Percentiles rank a stretch among this genome's conserved stretches.
These are phyloP conservation scores for Yarrowia sp. DNA, from an alignment of 805 yeast species.

Conservation along the genomic window DNA sequence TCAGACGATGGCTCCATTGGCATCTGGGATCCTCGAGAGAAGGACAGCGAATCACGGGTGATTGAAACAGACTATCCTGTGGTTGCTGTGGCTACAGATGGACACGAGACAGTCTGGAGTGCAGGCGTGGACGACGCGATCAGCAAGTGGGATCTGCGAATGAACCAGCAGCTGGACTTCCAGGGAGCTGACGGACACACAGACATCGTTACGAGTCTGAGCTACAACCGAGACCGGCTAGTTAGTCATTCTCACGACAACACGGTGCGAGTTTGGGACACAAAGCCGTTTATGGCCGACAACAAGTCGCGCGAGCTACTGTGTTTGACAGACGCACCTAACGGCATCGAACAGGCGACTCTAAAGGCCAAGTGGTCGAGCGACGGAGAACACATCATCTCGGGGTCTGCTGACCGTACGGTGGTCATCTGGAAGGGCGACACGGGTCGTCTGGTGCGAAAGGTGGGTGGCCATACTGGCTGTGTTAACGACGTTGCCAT, in stretches of 20 bases:
- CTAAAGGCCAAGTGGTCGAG: constrained; percentile 48
- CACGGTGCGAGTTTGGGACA: constrained; percentile 55
- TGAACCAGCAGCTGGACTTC: constrained; percentile 33
- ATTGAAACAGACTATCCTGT: constrained; percentile 55
- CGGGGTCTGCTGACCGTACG: constrained; percentile 64
- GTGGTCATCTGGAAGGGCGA: constrained; percentile 60
- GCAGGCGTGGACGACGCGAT: constrained; percentile 70
- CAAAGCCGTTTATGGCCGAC: constrained; percentile 45
- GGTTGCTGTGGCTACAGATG: constrained; percentile 48
- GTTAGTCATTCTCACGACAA: constrained; percentile 58
- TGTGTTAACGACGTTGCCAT: constrained; percentile 60
- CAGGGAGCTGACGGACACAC: constrained; percentile 50
- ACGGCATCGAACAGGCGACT: constrained; percentile 50
- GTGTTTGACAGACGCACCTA: constrained; percentile 56
- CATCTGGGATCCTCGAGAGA: constrained; percentile 67
- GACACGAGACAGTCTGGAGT: constrained; percentile 49
- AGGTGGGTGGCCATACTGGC: constrained; percentile 60
- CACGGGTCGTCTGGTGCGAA: constrained; percentile 48
- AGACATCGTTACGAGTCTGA: constrained; percentile 55
- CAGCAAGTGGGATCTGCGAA: constrained; percentile 57
- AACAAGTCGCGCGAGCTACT: constrained; percentile 37
- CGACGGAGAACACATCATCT: constrained; percentile 44
- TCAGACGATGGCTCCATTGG: constrained; percentile 63
- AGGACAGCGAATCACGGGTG: constrained; percentile 43
- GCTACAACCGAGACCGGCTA: constrained; percentile 49